Evolutionary conservation across 2,329 filamentous ascomycete genomes (phyloP), one percentile per base, ranked within the genome.

Genomic region (Tolypocladium pustulatum): DNA sequence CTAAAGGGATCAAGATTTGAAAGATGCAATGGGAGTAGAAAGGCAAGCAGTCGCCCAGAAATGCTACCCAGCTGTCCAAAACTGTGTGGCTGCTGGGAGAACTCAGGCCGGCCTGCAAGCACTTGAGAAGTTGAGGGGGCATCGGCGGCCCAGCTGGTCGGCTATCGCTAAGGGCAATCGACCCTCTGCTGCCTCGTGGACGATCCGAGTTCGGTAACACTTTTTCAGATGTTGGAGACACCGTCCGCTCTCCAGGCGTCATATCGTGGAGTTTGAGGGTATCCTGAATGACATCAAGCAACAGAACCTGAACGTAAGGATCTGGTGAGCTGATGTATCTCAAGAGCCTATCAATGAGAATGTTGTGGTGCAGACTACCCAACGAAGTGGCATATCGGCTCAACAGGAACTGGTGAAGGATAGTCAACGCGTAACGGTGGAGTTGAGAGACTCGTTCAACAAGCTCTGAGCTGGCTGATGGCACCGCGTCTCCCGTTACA

Each of bases 31-130:
- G 86, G 0, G 88, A 82, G 71, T 96, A 96, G 17, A 96, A 79
- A 0, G 92, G 91, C 36, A 99, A 76, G 52, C 91, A 90, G 68
- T 93, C 89, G 5, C 85, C 83, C 9, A 99, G 78, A 64, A 99
- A 92, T 36, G 83, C 80, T 12, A 97, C 86, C 95, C 95, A 99
- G 69, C 90, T 92, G 66, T 97, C 92, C 40, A 99, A 77, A 7
- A 95, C 87, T 10, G 85, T 79, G 6, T 90, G 85, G 64, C 90
- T 92, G 57, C 79, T 85, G 3, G 81, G 70, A 4, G 91, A 89
- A 58, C 88, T 85, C 55, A 99, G 86, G 0, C 91, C 94, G 53
- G 86, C 84, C 61, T 91, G 86, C 15, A 99, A 79, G 68, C 90
- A 96, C 62, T 89, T 87, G n/a, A 94, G 81, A n/a, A 99, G 74